A percentile compares a stretch with the other conserved stretches of the same genome.
phyloP scores from a whole-genome alignment of 2,329 filamentous ascomycete species.

The Herpotrichia juniperi region DNA sequence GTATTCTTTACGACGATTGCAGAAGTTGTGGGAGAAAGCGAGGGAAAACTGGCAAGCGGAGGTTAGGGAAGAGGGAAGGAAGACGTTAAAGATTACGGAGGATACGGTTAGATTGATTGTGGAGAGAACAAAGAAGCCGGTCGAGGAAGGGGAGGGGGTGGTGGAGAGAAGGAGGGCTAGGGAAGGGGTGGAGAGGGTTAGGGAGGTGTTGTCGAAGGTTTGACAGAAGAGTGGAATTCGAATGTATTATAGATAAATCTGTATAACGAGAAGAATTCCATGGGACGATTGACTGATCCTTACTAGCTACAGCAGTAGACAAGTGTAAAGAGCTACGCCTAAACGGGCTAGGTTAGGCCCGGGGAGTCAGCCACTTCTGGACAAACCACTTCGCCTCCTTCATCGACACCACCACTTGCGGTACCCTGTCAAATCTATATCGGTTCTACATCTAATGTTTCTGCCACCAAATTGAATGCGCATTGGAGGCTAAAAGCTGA shows the following conservation, averaged over 20 bases:
- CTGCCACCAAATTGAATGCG: background rate
- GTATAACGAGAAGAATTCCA: too few relatives aligned
- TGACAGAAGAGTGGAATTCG: too few relatives aligned
- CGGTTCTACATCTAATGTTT: background rate
- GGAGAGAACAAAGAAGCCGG: constrained; percentile 48
- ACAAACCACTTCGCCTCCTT: too few relatives aligned
- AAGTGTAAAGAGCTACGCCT: too few relatives aligned
- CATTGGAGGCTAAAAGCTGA: background rate
- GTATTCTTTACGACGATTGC: constrained; percentile 63
- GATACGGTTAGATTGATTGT: constrained; percentile 55
- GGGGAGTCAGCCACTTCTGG: too few relatives aligned
- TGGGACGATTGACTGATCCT: too few relatives aligned
- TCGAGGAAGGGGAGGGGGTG: constrained; percentile 42
- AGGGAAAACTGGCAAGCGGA: constrained; percentile 58
- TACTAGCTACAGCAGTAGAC: too few relatives aligned
- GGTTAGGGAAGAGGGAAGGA: constrained; percentile 63
- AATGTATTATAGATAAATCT: too few relatives aligned
- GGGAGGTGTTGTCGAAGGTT: constrained; percentile 51
- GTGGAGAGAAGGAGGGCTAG: constrained; percentile 47
- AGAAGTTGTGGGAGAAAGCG: constrained; percentile 63
- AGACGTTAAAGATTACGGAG: constrained; percentile 61
- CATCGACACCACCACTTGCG: too few relatives aligned
- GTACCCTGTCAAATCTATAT: background rate
- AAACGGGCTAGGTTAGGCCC: too few relatives aligned
- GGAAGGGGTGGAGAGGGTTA: constrained; percentile 55